A percentile compares a stretch with the other conserved stretches of the same genome.
Evolutionary conservation across 2,329 filamentous ascomycete species (phyloP).

Genomic region (Phaeophleospora eucalypticola): DNA sequence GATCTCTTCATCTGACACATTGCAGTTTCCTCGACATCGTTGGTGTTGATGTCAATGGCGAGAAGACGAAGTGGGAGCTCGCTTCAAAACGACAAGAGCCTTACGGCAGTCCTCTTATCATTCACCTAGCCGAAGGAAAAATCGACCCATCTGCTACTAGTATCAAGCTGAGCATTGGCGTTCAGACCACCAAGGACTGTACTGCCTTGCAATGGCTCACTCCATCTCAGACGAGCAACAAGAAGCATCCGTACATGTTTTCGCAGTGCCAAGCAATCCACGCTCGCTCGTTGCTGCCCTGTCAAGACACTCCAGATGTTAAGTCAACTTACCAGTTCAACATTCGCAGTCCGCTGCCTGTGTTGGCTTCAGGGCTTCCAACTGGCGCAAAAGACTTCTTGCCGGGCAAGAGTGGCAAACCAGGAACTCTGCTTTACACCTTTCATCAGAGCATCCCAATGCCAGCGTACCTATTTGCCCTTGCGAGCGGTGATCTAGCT

Average conservation of each 20-base stretch:
- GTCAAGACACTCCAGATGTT: slow-evolving; percentile 94
- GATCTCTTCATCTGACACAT: slow-evolving; percentile 4
- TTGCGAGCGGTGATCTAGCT: slow-evolving; percentile 78
- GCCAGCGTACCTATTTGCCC: slow-evolving; percentile 88
- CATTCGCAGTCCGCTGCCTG: slow-evolving; percentile 78
- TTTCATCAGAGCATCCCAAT: slow-evolving; percentile 92
- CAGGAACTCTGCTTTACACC: slow-evolving; percentile 62
- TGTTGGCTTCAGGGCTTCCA: slow-evolving; percentile 83
- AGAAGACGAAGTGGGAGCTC: slow-evolving; percentile 64
- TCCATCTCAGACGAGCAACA: slow-evolving; percentile 88
- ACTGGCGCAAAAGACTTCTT: slow-evolving; percentile 50
- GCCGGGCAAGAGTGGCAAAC: slow-evolving; percentile 50
- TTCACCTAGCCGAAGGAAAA: slow-evolving; percentile 50
- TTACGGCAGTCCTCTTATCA: slow-evolving; percentile 67
- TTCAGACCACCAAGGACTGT: slow-evolving; percentile 81
- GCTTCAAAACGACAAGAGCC: slow-evolving; percentile 64
- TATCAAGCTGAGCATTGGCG: slow-evolving; percentile 27
- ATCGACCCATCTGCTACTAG: slow-evolving; percentile 26
- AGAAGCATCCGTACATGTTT: slow-evolving; percentile 96
- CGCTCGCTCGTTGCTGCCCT: slow-evolving; percentile 87
- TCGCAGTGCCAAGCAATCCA: slow-evolving; percentile 97
- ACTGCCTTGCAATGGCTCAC: slow-evolving; percentile 95
- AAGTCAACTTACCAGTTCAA: slow-evolving; percentile 93
- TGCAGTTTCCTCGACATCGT: slow-evolving; percentile 66
- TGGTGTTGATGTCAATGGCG: slow-evolving; percentile 65